These are phyloP conservation scores for Candida endomychidarum DNA, from an alignment of 805 yeast species.

Conservation along the genomic window DNA sequence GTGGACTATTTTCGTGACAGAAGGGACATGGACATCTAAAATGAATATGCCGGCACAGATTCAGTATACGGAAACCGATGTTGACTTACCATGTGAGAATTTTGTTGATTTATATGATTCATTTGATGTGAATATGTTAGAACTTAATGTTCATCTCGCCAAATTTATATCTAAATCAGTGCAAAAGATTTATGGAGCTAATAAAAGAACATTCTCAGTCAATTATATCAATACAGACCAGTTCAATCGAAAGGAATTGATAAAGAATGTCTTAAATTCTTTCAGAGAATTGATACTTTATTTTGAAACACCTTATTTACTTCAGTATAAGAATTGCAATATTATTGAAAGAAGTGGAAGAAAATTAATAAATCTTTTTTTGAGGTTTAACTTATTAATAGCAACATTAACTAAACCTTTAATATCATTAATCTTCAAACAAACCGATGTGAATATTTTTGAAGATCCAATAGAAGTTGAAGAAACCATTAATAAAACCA, in stretches of 20 bases:
- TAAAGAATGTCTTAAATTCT: conserved; percentile 30
- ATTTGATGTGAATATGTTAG: conserved; percentile 31
- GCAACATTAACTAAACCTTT: conserved; percentile 35
- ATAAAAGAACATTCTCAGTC: conserved; percentile 37
- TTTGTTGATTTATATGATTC: conserved; percentile 25
- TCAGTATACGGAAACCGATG: conserved; percentile 44
- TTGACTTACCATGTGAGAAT: conserved; percentile 40
- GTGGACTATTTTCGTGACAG: conserved; percentile 44
- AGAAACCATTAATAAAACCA: conserved; percentile 27
- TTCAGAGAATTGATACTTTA: conserved; percentile 28
- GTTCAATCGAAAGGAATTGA: conserved; percentile 35
- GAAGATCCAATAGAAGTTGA: conserved; percentile 26
- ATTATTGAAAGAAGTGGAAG: conserved; percentile 24
- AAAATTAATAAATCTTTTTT: conserved; percentile 32
- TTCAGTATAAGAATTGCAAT: conserved; percentile 21
- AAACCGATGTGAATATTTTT: conserved; percentile 19
- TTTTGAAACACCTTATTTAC: conserved; percentile 32
- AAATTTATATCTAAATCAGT: conserved; percentile 38
- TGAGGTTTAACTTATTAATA: conserved; percentile 36
- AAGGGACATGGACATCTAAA: conserved; percentile 40
- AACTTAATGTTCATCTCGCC: conserved; percentile 39
- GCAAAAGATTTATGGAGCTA: conserved; percentile 39
- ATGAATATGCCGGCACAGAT: conserved; percentile 41
- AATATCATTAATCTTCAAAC: conserved; percentile 30
- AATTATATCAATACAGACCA: conserved; percentile 42